These are phyloP conservation scores for Deinandra increscens DNA, from an alignment of 129 eudicot genomes.

Conservation along the genomic window DNA sequence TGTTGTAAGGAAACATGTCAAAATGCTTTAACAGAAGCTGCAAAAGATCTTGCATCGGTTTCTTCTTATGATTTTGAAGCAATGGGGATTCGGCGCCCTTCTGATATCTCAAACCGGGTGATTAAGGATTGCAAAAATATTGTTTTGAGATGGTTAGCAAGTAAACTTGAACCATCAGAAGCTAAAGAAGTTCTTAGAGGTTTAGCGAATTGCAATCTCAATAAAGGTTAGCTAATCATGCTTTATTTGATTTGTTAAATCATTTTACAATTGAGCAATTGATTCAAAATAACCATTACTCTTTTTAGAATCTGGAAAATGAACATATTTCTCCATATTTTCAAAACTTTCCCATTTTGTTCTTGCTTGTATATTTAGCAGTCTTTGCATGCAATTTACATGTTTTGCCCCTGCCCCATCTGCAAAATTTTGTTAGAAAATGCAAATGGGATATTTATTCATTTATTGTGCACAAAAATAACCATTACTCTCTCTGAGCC, in stretches of 20 bases:
- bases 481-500: neutral
- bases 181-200: slow-evolving; percentile 91
- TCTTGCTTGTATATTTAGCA: neutral
- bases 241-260: neutral
- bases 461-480: no score
- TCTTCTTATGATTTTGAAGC: slow-evolving; percentile 53
- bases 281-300: neutral
- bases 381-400: neutral
- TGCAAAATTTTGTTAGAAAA: neutral
- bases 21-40: slow-evolving; percentile 77
- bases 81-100: slow-evolving; percentile 41
- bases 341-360: neutral
- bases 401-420: neutral
- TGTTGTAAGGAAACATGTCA: slow-evolving; percentile 91
- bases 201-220: slow-evolving; percentile 84
- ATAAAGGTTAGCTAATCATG: slow-evolving; percentile 60
- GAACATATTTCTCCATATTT: neutral
- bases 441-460: neutral
- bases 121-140: slow-evolving; percentile 73
- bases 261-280: neutral
- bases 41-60: slow-evolving; percentile 58
- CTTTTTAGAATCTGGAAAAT: neutral
- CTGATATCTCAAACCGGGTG: slow-evolving; percentile 51
- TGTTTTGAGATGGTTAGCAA: slow-evolving; percentile 83
- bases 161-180: slow-evolving; percentile 68